phyloP scores from a whole-genome alignment of 2,329 filamentous ascomycete species.

The Sporothrix humicola region DNA sequence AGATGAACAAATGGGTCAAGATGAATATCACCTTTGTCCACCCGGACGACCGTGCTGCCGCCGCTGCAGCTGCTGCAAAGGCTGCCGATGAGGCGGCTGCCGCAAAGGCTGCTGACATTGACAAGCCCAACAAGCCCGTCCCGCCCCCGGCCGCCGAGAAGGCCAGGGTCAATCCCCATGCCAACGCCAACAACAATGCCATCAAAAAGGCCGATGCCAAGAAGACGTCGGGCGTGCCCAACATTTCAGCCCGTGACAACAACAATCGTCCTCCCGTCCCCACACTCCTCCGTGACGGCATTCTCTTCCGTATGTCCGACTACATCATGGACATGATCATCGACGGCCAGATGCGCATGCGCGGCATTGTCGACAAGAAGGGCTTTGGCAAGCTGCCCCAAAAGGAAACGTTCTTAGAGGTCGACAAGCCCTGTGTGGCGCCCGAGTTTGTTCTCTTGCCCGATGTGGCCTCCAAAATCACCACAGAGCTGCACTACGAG shows the following conservation, averaged over 20 bases:
- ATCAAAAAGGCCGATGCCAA: background rate
- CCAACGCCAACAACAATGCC: background rate
- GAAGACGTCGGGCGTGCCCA: background rate
- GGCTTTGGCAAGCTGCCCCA: conserved; percentile 50
- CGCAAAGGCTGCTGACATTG: background rate
- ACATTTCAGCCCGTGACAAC: conserved; percentile 30
- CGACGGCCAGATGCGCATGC: conserved; percentile 38
- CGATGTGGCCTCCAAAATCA: background rate
- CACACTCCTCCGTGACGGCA: conserved; percentile 31
- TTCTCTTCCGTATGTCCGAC: conserved; percentile 46
- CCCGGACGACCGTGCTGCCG: conserved; percentile 21
- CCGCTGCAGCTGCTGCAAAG: no score
- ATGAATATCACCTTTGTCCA: conserved; percentile 38
- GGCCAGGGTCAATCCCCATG: background rate
- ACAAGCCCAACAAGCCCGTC: no score
- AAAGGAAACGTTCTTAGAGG: conserved; percentile 49
- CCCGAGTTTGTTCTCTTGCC: conserved; percentile 27
- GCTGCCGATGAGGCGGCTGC: conserved; percentile 1
- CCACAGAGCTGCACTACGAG: conserved; percentile 4
- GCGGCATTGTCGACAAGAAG: conserved; percentile 50
- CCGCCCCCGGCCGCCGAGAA: background rate
- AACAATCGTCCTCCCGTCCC: conserved; percentile 24
- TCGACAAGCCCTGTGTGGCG: conserved; percentile 51
- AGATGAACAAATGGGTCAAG: conserved; percentile 53
- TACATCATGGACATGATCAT: conserved; percentile 52